Conservation (phyloP, 768 basidiomycete genomes). For the Tylopilus felleus region DNA sequence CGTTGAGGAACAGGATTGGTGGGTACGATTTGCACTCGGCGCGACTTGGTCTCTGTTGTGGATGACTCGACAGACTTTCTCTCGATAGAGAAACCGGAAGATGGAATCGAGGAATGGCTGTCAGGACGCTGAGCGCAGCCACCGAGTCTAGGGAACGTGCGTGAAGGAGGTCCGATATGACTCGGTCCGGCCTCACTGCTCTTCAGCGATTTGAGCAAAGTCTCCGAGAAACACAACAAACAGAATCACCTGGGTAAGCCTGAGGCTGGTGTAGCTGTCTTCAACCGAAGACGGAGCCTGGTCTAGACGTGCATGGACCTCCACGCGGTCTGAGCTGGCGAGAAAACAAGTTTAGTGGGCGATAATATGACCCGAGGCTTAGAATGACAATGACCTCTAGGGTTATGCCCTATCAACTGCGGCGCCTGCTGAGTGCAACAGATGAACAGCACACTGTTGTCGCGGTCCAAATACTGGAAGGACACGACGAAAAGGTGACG, state of each 20-base stretch:
- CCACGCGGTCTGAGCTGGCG: neutral
- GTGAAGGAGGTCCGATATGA: neutral
- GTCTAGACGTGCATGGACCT: neutral
- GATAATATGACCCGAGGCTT: neutral
- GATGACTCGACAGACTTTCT: neutral
- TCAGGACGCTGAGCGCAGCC: neutral
- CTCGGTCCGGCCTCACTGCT: constrained; percentile 4
- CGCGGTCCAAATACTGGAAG: constrained; percentile 2
- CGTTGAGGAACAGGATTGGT: neutral
- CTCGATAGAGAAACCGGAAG: neutral
- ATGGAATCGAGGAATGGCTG: neutral
- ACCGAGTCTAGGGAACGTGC: neutral
- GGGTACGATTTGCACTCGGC: neutral
- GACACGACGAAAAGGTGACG: constrained; percentile 12
- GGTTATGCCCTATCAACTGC: neutral
- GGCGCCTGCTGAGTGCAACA: constrained; percentile 3
- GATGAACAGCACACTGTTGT: constrained; percentile 8
- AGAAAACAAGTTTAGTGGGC: neutral
- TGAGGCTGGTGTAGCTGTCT: neutral
- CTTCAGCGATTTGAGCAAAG: constrained; percentile 14
- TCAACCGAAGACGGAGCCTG: neutral
- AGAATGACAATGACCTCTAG: constrained; percentile 12
- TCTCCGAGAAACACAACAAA: neutral
- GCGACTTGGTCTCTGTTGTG: neutral
- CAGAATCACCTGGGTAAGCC: constrained; percentile 14